These are phyloP conservation scores for Naganishia antarctica DNA, from an alignment of 768 basidiomycete genomes.

Conservation along the genomic window DNA sequence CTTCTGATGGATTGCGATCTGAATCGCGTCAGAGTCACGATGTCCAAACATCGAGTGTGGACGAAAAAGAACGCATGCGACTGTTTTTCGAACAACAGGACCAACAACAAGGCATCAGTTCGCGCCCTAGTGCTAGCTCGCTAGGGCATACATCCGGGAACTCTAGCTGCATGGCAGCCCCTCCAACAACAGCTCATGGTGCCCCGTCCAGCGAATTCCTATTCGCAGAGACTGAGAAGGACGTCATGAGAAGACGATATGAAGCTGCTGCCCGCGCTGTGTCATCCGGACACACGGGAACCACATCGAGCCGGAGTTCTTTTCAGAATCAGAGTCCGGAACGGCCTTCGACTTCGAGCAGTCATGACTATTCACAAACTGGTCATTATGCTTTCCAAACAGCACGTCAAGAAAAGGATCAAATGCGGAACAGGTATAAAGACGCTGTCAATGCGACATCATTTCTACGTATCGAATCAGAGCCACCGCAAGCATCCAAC, in stretches of 20 bases:
- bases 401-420: slow-evolving; percentile 39
- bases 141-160: slow-evolving; percentile 4
- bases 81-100: slow-evolving; percentile 26
- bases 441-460: slow-evolving; percentile 30
- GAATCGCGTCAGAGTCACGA: not conserved
- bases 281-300: slow-evolving; percentile 9
- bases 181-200: slow-evolving; percentile 5
- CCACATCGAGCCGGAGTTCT: not conserved
- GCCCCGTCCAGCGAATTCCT: slow-evolving; percentile 26
- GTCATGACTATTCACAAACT: not conserved
- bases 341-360: slow-evolving; percentile 1
- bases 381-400: slow-evolving; percentile 4
- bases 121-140: slow-evolving; percentile 7
- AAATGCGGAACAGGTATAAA: slow-evolving; percentile 36
- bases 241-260: slow-evolving; percentile 39
- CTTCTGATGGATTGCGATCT: not conserved
- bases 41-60: not conserved
- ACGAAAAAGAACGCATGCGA: slow-evolving; percentile 30
- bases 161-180: slow-evolving; percentile 19
- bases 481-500: not conserved
- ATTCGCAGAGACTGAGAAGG: slow-evolving; percentile 42
- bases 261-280: slow-evolving; percentile 36
- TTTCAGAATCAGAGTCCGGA: not conserved
- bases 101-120: slow-evolving; percentile 15
- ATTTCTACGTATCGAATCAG: not conserved